Evolutionary conservation across 148 eudicot species (phyloP).

Genomic region (Chenopodium quinoa): DNA sequence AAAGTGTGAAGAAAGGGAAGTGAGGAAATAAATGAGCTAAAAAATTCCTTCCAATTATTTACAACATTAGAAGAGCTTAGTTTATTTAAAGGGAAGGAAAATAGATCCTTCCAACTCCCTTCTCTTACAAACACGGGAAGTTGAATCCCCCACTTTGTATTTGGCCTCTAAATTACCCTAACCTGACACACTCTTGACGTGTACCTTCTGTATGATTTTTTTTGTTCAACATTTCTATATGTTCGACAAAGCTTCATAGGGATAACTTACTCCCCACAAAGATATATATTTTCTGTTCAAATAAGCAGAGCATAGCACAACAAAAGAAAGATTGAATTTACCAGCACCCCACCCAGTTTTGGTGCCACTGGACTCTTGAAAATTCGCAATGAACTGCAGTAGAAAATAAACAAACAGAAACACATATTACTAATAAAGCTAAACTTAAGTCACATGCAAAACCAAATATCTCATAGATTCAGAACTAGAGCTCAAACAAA

Average conservation of each 20-base stretch:
- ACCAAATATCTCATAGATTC: not conserved
- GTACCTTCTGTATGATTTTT: not conserved
- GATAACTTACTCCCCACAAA: not conserved
- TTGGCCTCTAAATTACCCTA: no score
- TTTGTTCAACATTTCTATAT: not conserved
- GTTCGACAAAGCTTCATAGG: not conserved
- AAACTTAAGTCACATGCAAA: not conserved
- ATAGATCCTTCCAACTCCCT: no score
- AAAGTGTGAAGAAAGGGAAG: no score
- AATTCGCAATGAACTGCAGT: slow-evolving; percentile 78
- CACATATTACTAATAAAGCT: not conserved
- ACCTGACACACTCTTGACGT: no score
- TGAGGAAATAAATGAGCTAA: no score
- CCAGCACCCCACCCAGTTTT: slow-evolving; percentile 95
- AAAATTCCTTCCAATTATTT: no score
- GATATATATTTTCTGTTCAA: not conserved
- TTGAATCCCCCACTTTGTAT: no score
- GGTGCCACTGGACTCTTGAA: slow-evolving; percentile 68
- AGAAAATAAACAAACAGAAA: slow-evolving; percentile 1
- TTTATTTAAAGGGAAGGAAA: no score
- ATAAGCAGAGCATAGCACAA: not conserved
- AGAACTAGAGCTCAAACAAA: not conserved
- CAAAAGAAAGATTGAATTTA: slow-evolving; percentile 30
- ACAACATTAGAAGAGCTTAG: no score
- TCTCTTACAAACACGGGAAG: no score